Base-by-base conservation (phyloP, 805 yeast species). In the Schwanniomyces occidentalis region DNA sequence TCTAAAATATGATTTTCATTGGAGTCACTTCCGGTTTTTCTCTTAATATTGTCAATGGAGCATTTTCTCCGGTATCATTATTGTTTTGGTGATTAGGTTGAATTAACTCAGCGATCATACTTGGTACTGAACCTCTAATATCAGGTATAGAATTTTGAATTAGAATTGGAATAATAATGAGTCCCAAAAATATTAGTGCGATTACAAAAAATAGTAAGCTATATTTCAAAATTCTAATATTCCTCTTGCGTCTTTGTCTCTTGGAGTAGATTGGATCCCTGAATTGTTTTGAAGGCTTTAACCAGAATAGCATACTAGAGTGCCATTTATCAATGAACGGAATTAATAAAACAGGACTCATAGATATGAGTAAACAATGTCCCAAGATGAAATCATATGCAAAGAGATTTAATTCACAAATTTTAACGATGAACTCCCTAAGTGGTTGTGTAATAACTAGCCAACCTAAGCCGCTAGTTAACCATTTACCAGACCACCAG, bases 21-120 rank as follows among this genome's bases (percentile, higher is more conserved):
- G 38, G 17, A 9, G 29, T 24, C 3, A 26, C 8, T 18, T 34
- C 44, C 4, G 61, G 60, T 18, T 66, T 64, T 0, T 65, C 61
- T 5, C 67, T 58, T 10, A 63, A 44, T 10, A 78, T 63, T 8
- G 62, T 56, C 1, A 56, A 34, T 0, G 85, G 82, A 0, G 83
- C 84, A 16, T 37, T 33, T 0, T 49, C 63, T 0, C 87, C 88
- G 0, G 88, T 82, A 49, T 82, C 88, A 47, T 82, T 80, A 44
- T 80, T 78, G 28, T 73, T 65, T 48, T 80, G 85, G 24, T 59
- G 50, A 24, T 62, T 71, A 1, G 89, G 88, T 51, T 82, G 89
- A 6, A 80, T 51, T 24, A 79, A 46, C 3, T 41, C 45, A 3
- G 29, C 32, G 4, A 43, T 32, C 7, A 30, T 47, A 36, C 13